Conservation (phyloP, 495 filamentous ascomycete species). For the Tuber calosporum region DNA sequence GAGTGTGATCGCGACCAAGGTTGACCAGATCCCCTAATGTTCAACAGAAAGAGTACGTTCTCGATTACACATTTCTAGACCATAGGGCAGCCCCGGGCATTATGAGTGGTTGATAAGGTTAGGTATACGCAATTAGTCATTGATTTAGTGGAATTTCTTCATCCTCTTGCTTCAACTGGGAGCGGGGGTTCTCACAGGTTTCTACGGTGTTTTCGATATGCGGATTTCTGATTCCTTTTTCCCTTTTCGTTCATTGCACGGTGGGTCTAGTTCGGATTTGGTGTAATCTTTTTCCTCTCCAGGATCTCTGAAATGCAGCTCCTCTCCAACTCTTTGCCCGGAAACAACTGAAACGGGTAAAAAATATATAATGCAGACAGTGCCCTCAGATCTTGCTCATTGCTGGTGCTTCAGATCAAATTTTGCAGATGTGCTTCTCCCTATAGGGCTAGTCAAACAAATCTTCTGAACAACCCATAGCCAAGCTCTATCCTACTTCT, state of each 20-base stretch:
- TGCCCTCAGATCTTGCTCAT: background rate
- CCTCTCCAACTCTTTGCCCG: background rate
- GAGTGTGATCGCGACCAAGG: slow-evolving; percentile 10
- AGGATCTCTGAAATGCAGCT: background rate
- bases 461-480: background rate
- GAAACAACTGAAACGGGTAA: background rate
- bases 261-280: background rate
- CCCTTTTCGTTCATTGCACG: background rate
- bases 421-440: background rate
- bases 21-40: slow-evolving; percentile 2
- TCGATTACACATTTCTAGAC: slow-evolving; percentile 40
- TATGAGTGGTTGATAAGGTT: slow-evolving; percentile 13
- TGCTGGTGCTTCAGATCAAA: background rate
- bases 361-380: background rate
- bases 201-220: background rate
- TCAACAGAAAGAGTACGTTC: slow-evolving; percentile 40
- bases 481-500: background rate
- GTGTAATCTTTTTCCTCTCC: background rate
- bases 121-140: background rate
- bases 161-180: background rate
- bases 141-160: background rate
- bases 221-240: background rate
- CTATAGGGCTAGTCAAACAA: background rate
- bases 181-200: background rate
- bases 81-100: slow-evolving; percentile 33